Conservation (phyloP, 306 rosid genomes). For the Cucumis hystrix region DNA sequence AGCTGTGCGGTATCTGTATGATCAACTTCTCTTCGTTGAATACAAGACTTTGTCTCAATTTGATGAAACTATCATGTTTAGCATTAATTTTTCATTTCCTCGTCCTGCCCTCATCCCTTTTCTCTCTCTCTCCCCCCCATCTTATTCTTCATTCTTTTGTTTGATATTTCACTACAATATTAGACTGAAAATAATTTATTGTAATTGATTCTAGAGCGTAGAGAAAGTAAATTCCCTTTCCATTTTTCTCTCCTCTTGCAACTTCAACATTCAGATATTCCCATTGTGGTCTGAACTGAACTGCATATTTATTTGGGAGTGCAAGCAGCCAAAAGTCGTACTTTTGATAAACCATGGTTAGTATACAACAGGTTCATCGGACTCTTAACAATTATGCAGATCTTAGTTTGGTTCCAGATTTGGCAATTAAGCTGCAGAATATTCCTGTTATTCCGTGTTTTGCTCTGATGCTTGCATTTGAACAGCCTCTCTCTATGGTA, state of each 20-base stretch:
- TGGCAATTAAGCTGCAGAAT: slow-evolving; percentile 44
- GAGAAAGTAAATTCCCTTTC: neutral
- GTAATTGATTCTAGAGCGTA: neutral
- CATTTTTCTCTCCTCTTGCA: neutral
- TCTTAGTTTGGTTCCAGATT: slow-evolving; percentile 45
- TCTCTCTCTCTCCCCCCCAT: neutral
- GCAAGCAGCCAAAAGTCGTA: neutral
- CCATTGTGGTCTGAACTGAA: neutral
- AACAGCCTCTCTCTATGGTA: slow-evolving; percentile 66
- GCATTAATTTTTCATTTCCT: neutral
- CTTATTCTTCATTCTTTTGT: neutral
- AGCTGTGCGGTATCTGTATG: neutral
- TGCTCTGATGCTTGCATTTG: slow-evolving; percentile 78
- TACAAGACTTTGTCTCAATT: neutral
- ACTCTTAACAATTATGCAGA: slow-evolving; percentile 28
- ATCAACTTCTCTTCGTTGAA: neutral
- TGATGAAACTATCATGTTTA: neutral
- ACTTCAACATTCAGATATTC: neutral
- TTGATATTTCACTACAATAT: neutral
- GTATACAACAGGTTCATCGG: neutral
- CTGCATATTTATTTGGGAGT: neutral
- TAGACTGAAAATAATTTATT: neutral
- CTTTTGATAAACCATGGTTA: neutral
- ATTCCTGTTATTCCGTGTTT: slow-evolving; percentile 69
- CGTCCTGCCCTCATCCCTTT: neutral